These are phyloP conservation scores for Eruca vesicaria DNA, from an alignment of 441 rosid genomes.

Conservation along the genomic window DNA sequence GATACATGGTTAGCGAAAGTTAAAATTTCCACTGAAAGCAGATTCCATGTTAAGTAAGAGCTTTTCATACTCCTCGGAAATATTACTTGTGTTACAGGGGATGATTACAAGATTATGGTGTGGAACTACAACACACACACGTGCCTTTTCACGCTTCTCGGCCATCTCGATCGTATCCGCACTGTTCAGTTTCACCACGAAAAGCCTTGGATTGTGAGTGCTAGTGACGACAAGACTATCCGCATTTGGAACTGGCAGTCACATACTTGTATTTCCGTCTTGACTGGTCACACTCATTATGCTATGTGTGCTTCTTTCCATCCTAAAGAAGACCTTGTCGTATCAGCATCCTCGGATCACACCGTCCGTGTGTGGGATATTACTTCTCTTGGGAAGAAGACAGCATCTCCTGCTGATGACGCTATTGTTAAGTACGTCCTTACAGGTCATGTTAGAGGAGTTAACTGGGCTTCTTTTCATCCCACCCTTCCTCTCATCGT, in stretches of 20 bases:
- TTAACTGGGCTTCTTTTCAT: slow-evolving; percentile 60
- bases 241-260: slow-evolving; percentile 96
- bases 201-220: slow-evolving; percentile 88
- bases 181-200: slow-evolving; percentile 91
- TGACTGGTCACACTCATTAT: slow-evolving; percentile 88
- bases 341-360: slow-evolving; percentile 3
- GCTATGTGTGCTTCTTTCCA: slow-evolving; percentile 92
- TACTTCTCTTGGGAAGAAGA: background rate
- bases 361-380: slow-evolving; percentile 11
- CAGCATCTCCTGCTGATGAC: background rate
- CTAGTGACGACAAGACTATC: slow-evolving; percentile 88
- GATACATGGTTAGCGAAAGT: background rate
- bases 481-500: slow-evolving; percentile 83
- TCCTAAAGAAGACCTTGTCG: slow-evolving; percentile 62
- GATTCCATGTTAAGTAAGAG: background rate
- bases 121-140: slow-evolving; percentile 86
- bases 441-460: slow-evolving; percentile 6
- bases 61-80: background rate
- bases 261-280: slow-evolving; percentile 75
- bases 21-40: background rate
- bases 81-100: slow-evolving; percentile 42
- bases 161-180: slow-evolving; percentile 84
- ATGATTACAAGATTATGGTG: slow-evolving; percentile 85
- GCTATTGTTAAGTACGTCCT: background rate
- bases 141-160: slow-evolving; percentile 86